phyloP scores from a whole-genome alignment of 2,329 filamentous ascomycete genomes.

The Nakataea oryzae region DNA sequence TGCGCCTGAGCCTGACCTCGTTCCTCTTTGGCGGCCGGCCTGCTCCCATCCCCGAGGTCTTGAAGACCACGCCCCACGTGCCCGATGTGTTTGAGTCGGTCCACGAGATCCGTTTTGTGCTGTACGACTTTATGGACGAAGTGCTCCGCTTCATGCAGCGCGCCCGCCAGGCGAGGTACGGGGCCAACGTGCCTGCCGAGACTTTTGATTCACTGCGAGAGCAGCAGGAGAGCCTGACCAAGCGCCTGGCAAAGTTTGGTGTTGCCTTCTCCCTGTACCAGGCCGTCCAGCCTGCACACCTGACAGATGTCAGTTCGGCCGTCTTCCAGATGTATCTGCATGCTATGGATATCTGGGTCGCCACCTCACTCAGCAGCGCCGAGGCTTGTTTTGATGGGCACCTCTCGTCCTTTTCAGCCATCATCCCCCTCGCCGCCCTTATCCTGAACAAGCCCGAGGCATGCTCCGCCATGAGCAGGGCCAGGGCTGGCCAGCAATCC shows the following conservation, averaged over 20 bases:
- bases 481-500: not conserved
- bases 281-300: constrained; percentile 6
- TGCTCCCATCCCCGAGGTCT: constrained; percentile 21
- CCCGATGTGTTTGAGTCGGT: constrained; percentile 23
- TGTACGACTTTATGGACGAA: constrained; percentile 30
- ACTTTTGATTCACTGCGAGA: constrained; percentile 15
- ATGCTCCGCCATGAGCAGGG: not conserved
- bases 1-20: constrained; percentile 28
- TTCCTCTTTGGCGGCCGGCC: constrained; percentile 28
- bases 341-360: constrained; percentile 19
- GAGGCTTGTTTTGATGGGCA: constrained; percentile 22
- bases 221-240: constrained; percentile 22
- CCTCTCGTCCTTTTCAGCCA: constrained; percentile 19
- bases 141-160: constrained; percentile 23
- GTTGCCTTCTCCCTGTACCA: constrained; percentile 20
- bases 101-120: constrained; percentile 16
- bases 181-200: constrained; percentile 13
- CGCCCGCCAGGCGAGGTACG: constrained; percentile 15
- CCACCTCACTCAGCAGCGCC: constrained; percentile 16
- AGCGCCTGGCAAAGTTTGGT: constrained; percentile 17
- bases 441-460: constrained; percentile 10
- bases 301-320: constrained; percentile 9
- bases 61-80: constrained; percentile 15
- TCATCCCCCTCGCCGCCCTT: constrained; percentile 21
- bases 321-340: constrained; percentile 24